These are phyloP conservation scores for Vararia minispora DNA, from an alignment of 768 basidiomycete genomes.

Conservation along the genomic window DNA sequence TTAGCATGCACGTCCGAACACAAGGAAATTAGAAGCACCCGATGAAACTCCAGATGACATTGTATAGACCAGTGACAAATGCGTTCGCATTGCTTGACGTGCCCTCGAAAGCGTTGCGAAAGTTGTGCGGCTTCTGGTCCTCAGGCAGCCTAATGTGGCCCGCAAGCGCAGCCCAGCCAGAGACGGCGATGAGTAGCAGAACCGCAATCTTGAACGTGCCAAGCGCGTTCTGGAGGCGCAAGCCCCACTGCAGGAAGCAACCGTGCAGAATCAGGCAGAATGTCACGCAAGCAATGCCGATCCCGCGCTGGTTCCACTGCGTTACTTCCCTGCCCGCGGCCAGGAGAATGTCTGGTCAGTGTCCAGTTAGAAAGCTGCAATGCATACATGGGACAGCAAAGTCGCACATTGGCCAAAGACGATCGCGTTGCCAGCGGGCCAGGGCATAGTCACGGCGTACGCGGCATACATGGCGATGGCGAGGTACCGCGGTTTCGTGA, in stretches of 20 bases:
- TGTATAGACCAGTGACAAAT: constrained; percentile 54
- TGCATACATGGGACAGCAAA: not conserved
- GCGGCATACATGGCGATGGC: constrained; percentile 46
- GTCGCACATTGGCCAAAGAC: constrained; percentile 64
- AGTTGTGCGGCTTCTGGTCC: constrained; percentile 38
- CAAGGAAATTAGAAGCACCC: not conserved
- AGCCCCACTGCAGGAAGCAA: constrained; percentile 37
- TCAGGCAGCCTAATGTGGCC: constrained; percentile 16
- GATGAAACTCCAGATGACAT: constrained; percentile 48
- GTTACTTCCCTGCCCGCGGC: constrained; percentile 16
- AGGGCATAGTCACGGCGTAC: constrained; percentile 51
- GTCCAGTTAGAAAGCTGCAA: not conserved
- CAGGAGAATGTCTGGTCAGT: constrained; percentile 41
- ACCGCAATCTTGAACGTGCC: constrained; percentile 52
- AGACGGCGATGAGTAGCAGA: constrained; percentile 37
- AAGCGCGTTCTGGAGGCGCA: constrained; percentile 53
- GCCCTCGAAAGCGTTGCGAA: constrained; percentile 24
- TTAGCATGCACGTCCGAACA: not conserved
- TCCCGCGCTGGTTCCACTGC: constrained; percentile 30
- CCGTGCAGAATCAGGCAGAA: constrained; percentile 50
- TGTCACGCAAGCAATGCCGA: constrained; percentile 43
- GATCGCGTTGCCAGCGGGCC: constrained; percentile 44
- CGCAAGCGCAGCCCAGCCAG: constrained; percentile 41
- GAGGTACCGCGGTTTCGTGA: constrained; percentile 48
- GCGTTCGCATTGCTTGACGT: constrained; percentile 29